Conservation (phyloP, 257 asterid species). For the Rauvolfia tetraphylla region DNA sequence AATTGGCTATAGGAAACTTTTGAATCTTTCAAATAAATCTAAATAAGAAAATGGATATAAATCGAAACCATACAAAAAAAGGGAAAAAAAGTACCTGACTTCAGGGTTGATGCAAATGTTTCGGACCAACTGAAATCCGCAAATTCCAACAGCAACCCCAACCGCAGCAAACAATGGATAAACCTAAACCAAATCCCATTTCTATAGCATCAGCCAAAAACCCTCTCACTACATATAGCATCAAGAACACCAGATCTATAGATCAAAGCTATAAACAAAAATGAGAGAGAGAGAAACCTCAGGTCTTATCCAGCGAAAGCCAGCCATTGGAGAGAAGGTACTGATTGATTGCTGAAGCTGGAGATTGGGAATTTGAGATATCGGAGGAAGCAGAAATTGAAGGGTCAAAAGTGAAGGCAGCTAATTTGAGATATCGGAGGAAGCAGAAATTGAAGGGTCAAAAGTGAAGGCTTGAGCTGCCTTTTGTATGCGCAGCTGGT, state of each 20-base stretch:
- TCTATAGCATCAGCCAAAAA: background rate
- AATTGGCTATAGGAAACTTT: background rate
- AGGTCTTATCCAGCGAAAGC: slow-evolving; percentile 83
- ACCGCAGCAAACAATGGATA: slow-evolving; percentile 84
- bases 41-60: background rate
- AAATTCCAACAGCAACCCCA: slow-evolving; percentile 80
- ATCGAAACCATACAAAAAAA: background rate
- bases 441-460: background rate
- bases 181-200: slow-evolving; percentile 34
- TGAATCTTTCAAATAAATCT: background rate
- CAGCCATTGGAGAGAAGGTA: background rate
- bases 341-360: background rate
- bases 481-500: background rate
- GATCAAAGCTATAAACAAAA: background rate
- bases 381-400: background rate
- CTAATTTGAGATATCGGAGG: background rate
- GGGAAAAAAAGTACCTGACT: slow-evolving; percentile 54
- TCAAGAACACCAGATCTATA: background rate
- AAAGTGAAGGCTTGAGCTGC: background rate
- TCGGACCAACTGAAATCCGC: slow-evolving; percentile 61
- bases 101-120: slow-evolving; percentile 75
- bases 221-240: background rate
- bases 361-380: background rate
- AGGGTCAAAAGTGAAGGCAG: background rate
- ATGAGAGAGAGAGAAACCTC: slow-evolving; percentile 41